Evolutionary conservation across 148 eudicot genomes (phyloP).

Genomic region (Chenopodium album): DNA sequence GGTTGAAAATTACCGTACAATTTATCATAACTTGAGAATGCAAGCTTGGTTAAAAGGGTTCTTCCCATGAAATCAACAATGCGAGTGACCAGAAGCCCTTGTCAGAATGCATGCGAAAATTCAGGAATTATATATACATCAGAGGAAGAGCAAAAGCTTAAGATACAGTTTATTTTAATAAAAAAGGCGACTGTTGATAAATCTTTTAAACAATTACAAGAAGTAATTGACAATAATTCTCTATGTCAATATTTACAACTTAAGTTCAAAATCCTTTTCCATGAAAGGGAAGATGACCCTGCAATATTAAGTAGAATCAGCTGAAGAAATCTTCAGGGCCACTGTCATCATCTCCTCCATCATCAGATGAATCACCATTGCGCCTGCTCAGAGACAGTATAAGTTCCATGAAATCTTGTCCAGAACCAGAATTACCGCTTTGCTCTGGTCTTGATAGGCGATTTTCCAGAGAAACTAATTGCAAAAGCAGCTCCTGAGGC

Average conservation of each 20-base stretch:
- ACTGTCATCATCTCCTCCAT: constrained; percentile 39
- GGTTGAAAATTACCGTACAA: neutral
- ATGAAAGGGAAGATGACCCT: neutral
- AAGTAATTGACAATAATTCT: constrained; percentile 1
- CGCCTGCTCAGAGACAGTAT: constrained; percentile 43
- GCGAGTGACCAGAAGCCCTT: neutral
- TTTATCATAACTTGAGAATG: neutral
- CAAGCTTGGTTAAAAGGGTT: neutral
- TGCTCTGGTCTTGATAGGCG: constrained; percentile 36
- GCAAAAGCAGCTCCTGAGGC: constrained; percentile 59
- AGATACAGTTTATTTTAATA: neutral
- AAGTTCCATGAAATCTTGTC: constrained; percentile 51
- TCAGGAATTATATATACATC: too few relatives aligned
- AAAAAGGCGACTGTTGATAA: neutral
- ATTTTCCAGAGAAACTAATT: constrained; percentile 48
- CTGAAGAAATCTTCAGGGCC: constrained; percentile 47
- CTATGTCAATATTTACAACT: constrained; percentile 25
- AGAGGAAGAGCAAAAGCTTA: neutral
- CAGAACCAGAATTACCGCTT: constrained; percentile 28
- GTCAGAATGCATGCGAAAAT: neutral
- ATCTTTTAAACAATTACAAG: neutral
- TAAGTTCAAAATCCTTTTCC: neutral
- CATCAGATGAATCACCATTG: constrained; percentile 40
- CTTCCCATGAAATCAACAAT: neutral
- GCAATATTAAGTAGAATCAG: constrained; percentile 26